Evolutionary conservation across 345 rosid genomes (phyloP), one percentile per base, ranked within the genome.

Genomic region (Rhodomyrtus tomentosa): DNA sequence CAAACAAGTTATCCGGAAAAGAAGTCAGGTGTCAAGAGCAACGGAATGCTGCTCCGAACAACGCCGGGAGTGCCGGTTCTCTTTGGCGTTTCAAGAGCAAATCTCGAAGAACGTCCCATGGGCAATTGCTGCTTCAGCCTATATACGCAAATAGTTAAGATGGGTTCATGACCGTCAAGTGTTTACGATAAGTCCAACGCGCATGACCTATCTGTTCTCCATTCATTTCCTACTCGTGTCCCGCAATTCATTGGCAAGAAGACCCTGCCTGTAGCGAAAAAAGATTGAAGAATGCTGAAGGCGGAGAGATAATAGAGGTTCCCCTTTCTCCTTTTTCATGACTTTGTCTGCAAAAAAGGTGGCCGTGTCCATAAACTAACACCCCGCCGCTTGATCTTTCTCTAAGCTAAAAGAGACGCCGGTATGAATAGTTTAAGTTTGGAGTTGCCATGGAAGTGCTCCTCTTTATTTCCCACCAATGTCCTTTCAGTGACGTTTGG

Each of bases 381-480:
- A 8, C 76, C 45, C 36, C 76, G 76, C 76, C 42, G 45, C 76
- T 68, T 68, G 45, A 68, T 68, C 24, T 32, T 18, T 4, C 3
- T 4, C 76, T 1, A 20, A 16, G 76, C 0, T n/a, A 18, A 68
- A 32, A 10, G 76, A 9, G 83, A 49, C 3, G 83, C 55, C 0
- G 6, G 55, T 3, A 15, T 18, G 55, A 45, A 15, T 81, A 32
- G 76, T 68, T 32, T 68, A 81, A 81, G 53, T 50, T 49, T 8
- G 40, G 53, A 45, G 55, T 80, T 48, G 16, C 55, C 55, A 4
- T 50, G 24, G 4, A 53, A 81, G 83, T 81, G 83, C 81, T 74
- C 82, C 83, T 86, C 92, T 92, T 91, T 91, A 88, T 87, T 87
- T 91, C 84, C 93, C 92, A 91, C 91, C 88, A 87, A n/a, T 53